These are phyloP conservation scores for Suillus bovinus DNA, from an alignment of 768 basidiomycete species.

Conservation along the genomic window DNA sequence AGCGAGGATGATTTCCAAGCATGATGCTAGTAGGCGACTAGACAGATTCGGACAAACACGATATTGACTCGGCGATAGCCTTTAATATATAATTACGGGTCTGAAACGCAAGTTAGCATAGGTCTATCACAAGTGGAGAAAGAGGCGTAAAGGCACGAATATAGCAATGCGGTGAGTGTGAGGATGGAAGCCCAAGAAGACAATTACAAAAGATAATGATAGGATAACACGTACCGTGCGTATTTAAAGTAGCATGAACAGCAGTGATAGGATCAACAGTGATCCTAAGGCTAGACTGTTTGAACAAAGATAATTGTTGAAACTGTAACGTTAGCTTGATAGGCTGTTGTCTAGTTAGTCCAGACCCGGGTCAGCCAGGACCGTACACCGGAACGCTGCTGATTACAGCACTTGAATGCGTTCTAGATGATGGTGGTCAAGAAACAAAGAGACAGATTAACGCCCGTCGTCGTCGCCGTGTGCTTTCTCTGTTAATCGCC, in stretches of 20 bases:
- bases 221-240: conserved; percentile 26
- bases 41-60: conserved; percentile 24
- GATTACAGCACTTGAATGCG: background rate
- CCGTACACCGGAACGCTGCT: background rate
- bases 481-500: conserved; percentile 2
- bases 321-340: background rate
- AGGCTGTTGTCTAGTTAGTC: background rate
- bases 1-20: conserved; percentile 22
- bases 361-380: conserved; percentile 2
- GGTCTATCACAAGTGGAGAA: conserved; percentile 20
- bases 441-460: background rate
- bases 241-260: conserved; percentile 17
- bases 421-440: conserved; percentile 7
- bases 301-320: background rate
- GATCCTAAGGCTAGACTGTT: background rate
- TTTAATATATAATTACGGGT: conserved; percentile 30
- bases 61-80: conserved; percentile 30
- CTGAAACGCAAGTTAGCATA: conserved; percentile 18
- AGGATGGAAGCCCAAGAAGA: conserved; percentile 22
- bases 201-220: conserved; percentile 10
- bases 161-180: conserved; percentile 27
- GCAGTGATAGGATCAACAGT: conserved; percentile 6
- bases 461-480: conserved; percentile 3
- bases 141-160: conserved; percentile 12
- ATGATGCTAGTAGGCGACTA: conserved; percentile 12